Evolutionary conservation across 305 asterid species (phyloP).

Genomic region (Lippia alba): DNA sequence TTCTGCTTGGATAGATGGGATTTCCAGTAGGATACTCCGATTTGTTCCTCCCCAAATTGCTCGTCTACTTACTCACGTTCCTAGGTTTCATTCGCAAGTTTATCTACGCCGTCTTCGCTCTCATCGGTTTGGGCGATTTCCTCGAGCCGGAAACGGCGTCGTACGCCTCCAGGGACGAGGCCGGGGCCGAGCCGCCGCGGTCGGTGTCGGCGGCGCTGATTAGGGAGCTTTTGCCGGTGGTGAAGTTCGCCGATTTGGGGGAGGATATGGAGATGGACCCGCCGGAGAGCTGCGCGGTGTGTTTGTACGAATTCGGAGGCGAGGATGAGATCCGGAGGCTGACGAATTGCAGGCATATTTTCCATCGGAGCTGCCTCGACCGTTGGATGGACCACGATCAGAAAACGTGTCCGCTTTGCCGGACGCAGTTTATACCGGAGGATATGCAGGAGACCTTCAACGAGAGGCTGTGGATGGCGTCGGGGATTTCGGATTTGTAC

Average conservation of each 20-base stretch:
- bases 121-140: conserved; percentile 67
- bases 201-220: conserved; percentile 68
- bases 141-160: conserved; percentile 73
- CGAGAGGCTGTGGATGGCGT: conserved; percentile 71
- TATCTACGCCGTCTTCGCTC: conserved; percentile 39
- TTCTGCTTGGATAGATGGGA: conserved; percentile 50
- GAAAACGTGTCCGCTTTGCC: conserved; percentile 86
- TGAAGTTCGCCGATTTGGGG: conserved; percentile 58
- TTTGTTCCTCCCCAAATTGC: conserved; percentile 70
- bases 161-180: conserved; percentile 34
- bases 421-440: conserved; percentile 70
- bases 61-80: conserved; percentile 55
- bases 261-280: conserved; percentile 52
- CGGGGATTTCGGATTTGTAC: conserved; percentile 50
- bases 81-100: conserved; percentile 61
- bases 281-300: conserved; percentile 77
- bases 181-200: conserved; percentile 44
- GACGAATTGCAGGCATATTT: conserved; percentile 73
- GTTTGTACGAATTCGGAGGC: conserved; percentile 69
- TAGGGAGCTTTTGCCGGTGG: conserved; percentile 73
- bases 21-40: conserved; percentile 86
- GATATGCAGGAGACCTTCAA: conserved; percentile 67
- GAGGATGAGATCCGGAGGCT: conserved; percentile 86
- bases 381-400: conserved; percentile 96
- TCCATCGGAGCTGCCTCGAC: conserved; percentile 86